Evolutionary conservation across 805 yeast species (phyloP).

Genomic region (Saturnispora saitoi): DNA sequence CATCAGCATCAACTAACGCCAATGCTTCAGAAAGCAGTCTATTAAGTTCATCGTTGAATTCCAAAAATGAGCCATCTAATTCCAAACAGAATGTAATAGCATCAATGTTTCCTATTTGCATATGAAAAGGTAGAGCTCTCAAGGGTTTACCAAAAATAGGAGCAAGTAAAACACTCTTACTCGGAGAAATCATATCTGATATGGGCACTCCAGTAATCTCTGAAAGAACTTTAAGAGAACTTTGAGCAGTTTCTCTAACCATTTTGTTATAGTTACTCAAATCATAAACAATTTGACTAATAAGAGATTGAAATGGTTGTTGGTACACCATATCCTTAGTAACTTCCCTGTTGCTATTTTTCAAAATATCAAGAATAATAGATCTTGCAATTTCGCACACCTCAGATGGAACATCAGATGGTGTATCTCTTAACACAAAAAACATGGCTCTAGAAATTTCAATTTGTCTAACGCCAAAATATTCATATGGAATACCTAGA

Average conservation of each 20-base stretch:
- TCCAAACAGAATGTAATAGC: conserved; percentile 90
- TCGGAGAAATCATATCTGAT: conserved; percentile 70
- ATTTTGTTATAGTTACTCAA: conserved; percentile 78
- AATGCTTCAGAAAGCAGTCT: conserved; percentile 82
- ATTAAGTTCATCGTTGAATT: conserved; percentile 82
- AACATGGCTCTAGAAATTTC: conserved; percentile 82
- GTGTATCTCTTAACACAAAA: conserved; percentile 84
- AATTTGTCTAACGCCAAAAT: conserved; percentile 71
- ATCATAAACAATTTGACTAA: conserved; percentile 88
- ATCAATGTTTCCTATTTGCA: conserved; percentile 97
- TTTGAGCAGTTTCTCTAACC: conserved; percentile 77
- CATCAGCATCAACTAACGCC: conserved; percentile 95
- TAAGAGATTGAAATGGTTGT: conserved; percentile 69
- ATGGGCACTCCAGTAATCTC: conserved; percentile 63
- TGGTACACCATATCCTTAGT: conserved; percentile 55
- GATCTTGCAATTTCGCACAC: conserved; percentile 67
- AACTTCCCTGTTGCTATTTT: conserved; percentile 54
- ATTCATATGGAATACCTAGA: conserved; percentile 54
- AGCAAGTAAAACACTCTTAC: conserved; percentile 71
- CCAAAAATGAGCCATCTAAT: conserved; percentile 70
- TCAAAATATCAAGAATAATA: conserved; percentile 54
- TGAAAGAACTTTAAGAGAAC: conserved; percentile 57
- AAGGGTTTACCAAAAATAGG: conserved; percentile 97
- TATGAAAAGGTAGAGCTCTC: conserved; percentile 93
- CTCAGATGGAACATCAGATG: conserved; percentile 75